A percentile compares a stretch with the other conserved stretches of the same genome.
These are phyloP conservation scores for Lachnellula willkommii DNA, from an alignment of 2,329 filamentous ascomycete genomes.

Conservation along the genomic window DNA sequence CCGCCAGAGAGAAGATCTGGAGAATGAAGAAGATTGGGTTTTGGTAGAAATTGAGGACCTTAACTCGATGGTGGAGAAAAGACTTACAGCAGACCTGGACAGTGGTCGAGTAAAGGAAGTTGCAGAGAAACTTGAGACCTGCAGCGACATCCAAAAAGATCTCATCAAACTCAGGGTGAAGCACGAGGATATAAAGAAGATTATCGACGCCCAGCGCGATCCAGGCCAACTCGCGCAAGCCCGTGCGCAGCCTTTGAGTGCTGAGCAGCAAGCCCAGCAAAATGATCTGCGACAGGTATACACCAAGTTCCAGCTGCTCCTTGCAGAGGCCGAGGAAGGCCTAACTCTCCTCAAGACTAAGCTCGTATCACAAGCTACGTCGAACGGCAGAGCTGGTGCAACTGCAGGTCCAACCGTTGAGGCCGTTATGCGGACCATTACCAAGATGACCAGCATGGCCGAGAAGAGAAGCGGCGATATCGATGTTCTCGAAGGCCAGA, in stretches of 20 bases:
- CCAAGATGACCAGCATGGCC: conserved; percentile 86
- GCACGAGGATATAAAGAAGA: conserved; percentile 71
- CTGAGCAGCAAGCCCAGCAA: conserved; percentile 79
- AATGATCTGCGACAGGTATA: conserved; percentile 75
- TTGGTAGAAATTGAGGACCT: conserved; percentile 72
- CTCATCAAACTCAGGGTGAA: conserved; percentile 67
- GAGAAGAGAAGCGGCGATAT: conserved; percentile 89
- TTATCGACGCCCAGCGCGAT: conserved; percentile 66
- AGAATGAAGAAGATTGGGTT: conserved; percentile 63
- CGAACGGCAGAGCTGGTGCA: conserved; percentile 46
- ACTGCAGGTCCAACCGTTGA: conserved; percentile 70
- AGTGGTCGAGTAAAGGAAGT: conserved; percentile 64
- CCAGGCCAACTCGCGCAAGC: conserved; percentile 60
- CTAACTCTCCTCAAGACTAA: conserved; percentile 74
- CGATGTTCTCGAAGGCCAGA: conserved; percentile 80
- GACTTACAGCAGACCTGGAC: conserved; percentile 61
- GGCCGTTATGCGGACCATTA: conserved; percentile 83
- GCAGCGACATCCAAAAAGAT: conserved; percentile 64
- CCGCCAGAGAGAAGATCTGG: conserved; percentile 62
- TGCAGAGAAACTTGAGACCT: conserved; percentile 61
- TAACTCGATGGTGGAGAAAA: conserved; percentile 54
- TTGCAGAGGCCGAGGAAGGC: conserved; percentile 75
- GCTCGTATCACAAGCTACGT: conserved; percentile 53
- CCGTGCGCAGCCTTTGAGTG: conserved; percentile 68
- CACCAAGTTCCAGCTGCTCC: conserved; percentile 64